Conservation (phyloP, 1,284 basidiomycete species). For the Xanthoconium separans region DNA sequence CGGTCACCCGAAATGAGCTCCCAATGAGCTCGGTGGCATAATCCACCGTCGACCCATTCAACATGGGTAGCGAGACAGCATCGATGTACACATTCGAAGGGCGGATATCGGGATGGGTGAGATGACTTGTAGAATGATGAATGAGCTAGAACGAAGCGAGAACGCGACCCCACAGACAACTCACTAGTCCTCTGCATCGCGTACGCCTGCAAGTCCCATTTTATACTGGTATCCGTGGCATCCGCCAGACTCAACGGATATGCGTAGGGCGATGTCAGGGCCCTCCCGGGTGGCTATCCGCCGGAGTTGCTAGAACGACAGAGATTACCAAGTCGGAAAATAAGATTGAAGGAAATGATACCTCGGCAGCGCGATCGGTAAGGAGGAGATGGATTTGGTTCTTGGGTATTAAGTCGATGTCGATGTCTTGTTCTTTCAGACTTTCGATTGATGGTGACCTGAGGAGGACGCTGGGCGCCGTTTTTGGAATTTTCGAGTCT, state of each 20-base stretch:
- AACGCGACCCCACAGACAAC: background rate
- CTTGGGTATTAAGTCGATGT: slow-evolving; percentile 48
- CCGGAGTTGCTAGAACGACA: slow-evolving; percentile 57
- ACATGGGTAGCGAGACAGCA: slow-evolving; percentile 72
- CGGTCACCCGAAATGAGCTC: slow-evolving; percentile 78
- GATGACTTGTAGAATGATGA: slow-evolving; percentile 42
- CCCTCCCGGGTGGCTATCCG: slow-evolving; percentile 53
- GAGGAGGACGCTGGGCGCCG: too few species aligned
- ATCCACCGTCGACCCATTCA: slow-evolving; percentile 85
- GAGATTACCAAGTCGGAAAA: background rate
- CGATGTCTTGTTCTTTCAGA: slow-evolving; percentile 54
- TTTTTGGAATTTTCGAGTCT: too few species aligned
- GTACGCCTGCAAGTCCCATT: slow-evolving; percentile 67
- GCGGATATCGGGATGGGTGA: slow-evolving; percentile 64
- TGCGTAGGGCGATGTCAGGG: slow-evolving; percentile 62
- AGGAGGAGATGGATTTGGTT: slow-evolving; percentile 52
- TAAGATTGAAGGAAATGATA: slow-evolving; percentile 24
- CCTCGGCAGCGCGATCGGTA: slow-evolving; percentile 73
- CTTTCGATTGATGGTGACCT: slow-evolving; percentile 43
- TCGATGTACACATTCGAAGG: slow-evolving; percentile 80
- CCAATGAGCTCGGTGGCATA: slow-evolving; percentile 92
- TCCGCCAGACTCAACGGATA: slow-evolving; percentile 85
- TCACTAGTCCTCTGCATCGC: slow-evolving; percentile 80
- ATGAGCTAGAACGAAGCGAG: background rate
- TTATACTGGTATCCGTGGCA: slow-evolving; percentile 95